Evolutionary conservation across 2,329 filamentous ascomycete genomes (phyloP).

Genomic region (Penicillium vulpinum): DNA sequence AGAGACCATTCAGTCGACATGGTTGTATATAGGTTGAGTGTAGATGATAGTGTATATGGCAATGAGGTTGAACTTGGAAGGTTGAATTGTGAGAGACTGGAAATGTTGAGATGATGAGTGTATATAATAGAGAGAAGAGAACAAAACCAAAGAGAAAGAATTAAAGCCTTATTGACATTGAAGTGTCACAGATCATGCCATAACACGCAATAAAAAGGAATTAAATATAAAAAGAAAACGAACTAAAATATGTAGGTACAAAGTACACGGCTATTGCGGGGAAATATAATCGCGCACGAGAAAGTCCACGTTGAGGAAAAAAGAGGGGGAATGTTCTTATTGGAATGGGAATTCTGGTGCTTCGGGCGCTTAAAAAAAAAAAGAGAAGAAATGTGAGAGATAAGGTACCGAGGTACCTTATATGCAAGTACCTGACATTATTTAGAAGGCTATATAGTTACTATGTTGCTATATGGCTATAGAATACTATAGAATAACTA

Average conservation of each 20-base stretch:
- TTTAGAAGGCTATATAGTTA: background rate
- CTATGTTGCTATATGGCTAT: too few relatives aligned
- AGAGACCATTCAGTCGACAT: constrained; percentile 67
- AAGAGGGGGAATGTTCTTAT: background rate
- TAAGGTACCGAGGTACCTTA: background rate
- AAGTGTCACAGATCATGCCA: too few relatives aligned
- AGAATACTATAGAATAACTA: too few relatives aligned
- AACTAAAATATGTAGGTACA: too few relatives aligned
- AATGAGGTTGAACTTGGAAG: background rate
- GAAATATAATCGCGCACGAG: constrained; percentile 8
- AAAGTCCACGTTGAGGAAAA: background rate
- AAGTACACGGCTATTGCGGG: constrained; percentile 13
- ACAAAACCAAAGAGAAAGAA: too few relatives aligned
- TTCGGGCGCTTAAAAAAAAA: constrained; percentile 28
- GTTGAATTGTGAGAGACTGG: too few relatives aligned
- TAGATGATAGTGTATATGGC: too few relatives aligned
- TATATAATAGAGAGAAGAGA: too few relatives aligned
- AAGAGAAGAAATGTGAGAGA: constrained; percentile 11
- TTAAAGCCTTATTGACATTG: too few relatives aligned
- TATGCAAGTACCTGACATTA: background rate
- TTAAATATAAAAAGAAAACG: too few relatives aligned
- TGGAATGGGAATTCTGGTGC: constrained; percentile 18
- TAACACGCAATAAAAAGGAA: too few relatives aligned
- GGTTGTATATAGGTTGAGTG: constrained; percentile 1
- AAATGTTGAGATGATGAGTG: too few relatives aligned